phyloP scores from a whole-genome alignment of 2,329 filamentous ascomycete genomes.

The Davidsoniella neocaledoniae region DNA sequence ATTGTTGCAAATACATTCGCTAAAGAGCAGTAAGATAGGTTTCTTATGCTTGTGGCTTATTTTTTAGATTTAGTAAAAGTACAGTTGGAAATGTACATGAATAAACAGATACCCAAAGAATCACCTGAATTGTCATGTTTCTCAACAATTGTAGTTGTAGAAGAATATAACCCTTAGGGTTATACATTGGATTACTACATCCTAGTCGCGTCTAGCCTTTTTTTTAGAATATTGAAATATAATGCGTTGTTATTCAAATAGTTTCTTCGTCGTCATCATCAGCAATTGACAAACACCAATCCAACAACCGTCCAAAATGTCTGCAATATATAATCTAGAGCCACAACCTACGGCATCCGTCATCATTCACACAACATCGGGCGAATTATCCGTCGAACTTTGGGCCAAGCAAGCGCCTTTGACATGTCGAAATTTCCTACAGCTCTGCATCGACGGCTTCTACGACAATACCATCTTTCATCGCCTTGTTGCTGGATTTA shows the following conservation, averaged over 20 bases:
- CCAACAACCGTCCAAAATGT: constrained; percentile 38
- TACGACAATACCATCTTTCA: constrained; percentile 92
- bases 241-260: too few species aligned
- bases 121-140: not conserved
- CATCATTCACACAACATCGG: constrained; percentile 74
- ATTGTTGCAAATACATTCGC: constrained; percentile 53
- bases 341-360: constrained; percentile 87
- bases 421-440: constrained; percentile 86
- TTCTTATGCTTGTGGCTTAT: too few species aligned
- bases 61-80: not conserved
- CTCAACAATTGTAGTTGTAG: too few species aligned
- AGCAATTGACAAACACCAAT: not conserved
- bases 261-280: not conserved
- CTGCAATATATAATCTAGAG: constrained; percentile 75
- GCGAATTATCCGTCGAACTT: constrained; percentile 79
- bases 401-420: constrained; percentile 91
- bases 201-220: not conserved
- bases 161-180: not conserved
- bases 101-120: not conserved
- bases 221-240: not conserved
- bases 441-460: constrained; percentile 87
- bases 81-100: not conserved
- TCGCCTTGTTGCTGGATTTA: constrained; percentile 77
- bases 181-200: not conserved
- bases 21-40: constrained; percentile 25